phyloP scores from a whole-genome alignment of 164 flowering plant genomes.

The Euptelea pleiosperma region DNA sequence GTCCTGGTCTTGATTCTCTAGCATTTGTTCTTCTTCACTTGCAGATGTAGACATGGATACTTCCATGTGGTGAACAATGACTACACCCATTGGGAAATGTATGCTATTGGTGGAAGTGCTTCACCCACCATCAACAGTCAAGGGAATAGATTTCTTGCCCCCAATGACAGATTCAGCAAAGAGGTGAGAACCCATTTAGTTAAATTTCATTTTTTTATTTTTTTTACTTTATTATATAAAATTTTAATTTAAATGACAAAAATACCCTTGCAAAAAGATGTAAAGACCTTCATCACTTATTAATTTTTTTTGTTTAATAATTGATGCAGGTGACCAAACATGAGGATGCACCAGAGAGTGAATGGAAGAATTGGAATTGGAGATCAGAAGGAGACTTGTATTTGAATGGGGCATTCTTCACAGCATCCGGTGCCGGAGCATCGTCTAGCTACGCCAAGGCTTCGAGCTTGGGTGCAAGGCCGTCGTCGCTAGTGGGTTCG shows the following conservation, averaged over 20 bases:
- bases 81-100: constrained; percentile 93
- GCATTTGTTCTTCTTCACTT: constrained; percentile 7
- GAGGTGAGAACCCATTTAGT: constrained; percentile 34
- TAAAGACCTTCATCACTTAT: background rate
- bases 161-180: constrained; percentile 49
- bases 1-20: background rate
- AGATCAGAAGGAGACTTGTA: constrained; percentile 72
- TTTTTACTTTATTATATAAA: background rate
- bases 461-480: constrained; percentile 69
- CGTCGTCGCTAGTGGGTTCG: constrained; percentile 58
- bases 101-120: constrained; percentile 91
- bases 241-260: background rate
- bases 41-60: constrained; percentile 81
- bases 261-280: background rate
- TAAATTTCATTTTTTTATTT: too few species aligned
- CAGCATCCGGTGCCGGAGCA: constrained; percentile 63
- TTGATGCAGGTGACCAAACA: constrained; percentile 72
- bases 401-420: constrained; percentile 76
- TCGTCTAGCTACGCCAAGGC: constrained; percentile 75
- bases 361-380: constrained; percentile 85
- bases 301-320: background rate
- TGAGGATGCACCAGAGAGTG: constrained; percentile 73
- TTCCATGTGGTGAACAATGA: constrained; percentile 95
- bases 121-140: constrained; percentile 76
- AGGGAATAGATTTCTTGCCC: constrained; percentile 76